A percentile compares a stretch with the other conserved stretches of the same genome.
Evolutionary conservation across 371 early-diverging fungal species (phyloP).

Genomic region (Phascolomyces articulosus): DNA sequence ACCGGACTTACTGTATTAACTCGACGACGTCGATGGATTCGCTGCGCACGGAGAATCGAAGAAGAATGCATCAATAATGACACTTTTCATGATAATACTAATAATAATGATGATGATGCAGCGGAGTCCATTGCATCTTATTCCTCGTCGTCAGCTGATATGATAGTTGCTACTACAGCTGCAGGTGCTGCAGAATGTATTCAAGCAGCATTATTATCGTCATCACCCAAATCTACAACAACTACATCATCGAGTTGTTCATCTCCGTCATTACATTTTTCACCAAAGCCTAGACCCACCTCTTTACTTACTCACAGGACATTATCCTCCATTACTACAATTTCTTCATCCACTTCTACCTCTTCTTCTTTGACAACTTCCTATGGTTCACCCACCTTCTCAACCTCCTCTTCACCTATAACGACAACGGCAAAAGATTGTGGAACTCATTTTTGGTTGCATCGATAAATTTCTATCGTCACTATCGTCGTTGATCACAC

Average conservation of each 20-base stretch:
- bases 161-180: neutral
- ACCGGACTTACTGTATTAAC: conserved; percentile 11
- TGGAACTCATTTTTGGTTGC: conserved; percentile 6
- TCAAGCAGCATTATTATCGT: conserved; percentile 5
- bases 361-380: neutral
- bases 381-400: neutral
- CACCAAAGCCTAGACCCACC: conserved; percentile 10
- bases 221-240: neutral
- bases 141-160: too few relatives aligned
- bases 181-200: too few relatives aligned
- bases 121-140: neutral
- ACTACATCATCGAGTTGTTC: neutral
- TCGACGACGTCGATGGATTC: conserved; percentile 19
- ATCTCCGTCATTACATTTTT: conserved; percentile 1
- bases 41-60: conserved; percentile 18
- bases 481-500: too few relatives aligned
- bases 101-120: neutral
- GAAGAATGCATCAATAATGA: neutral
- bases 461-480: too few relatives aligned
- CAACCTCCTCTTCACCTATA: neutral
- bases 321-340: conserved; percentile 14
- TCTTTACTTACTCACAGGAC: conserved; percentile 12
- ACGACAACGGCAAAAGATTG: neutral
- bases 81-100: too few relatives aligned
- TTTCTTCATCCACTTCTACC: neutral